A percentile compares a stretch with the other conserved stretches of the same genome.
Evolutionary conservation across 1,284 basidiomycete species (phyloP).

Genomic region (Athelia psychrophila): DNA sequence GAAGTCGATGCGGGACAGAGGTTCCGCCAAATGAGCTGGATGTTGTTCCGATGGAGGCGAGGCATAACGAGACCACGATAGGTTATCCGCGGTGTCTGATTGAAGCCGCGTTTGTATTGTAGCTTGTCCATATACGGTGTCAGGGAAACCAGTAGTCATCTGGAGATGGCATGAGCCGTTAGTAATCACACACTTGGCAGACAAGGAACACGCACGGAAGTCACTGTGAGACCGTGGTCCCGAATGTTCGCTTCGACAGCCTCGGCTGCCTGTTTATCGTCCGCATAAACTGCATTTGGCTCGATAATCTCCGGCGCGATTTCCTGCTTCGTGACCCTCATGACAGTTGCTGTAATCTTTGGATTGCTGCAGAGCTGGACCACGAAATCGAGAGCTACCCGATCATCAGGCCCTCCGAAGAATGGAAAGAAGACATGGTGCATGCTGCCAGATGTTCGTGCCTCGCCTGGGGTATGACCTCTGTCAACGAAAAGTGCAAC

Average conservation of each 20-base stretch:
- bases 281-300: conserved; percentile 18
- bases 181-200: conserved; percentile 24
- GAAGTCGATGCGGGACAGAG: conserved; percentile 54
- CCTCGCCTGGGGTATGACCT: conserved; percentile 39
- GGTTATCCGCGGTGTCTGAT: conserved; percentile 70
- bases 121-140: conserved; percentile 62
- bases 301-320: conserved; percentile 8
- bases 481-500: conserved; percentile 84
- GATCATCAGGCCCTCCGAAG: conserved; percentile 94
- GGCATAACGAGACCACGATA: conserved; percentile 56
- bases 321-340: conserved; percentile 57
- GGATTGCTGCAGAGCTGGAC: conserved; percentile 77
- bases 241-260: conserved; percentile 29
- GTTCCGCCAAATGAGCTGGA: conserved; percentile 26
- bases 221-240: conserved; percentile 37
- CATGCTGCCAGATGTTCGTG: conserved; percentile 20
- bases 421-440: conserved; percentile 88
- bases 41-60: conserved; percentile 14
- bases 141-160: conserved; percentile 38
- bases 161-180: conserved; percentile 7
- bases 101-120: conserved; percentile 58
- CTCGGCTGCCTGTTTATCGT: conserved; percentile 19
- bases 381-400: conserved; percentile 81
- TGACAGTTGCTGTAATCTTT: conserved; percentile 68
- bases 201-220: conserved; percentile 33